A percentile compares a stretch with the other conserved stretches of the same genome.
These are phyloP conservation scores for Nannochloropsis salina DNA, from an alignment of 108 stramenopile species.

Conservation along the genomic window DNA sequence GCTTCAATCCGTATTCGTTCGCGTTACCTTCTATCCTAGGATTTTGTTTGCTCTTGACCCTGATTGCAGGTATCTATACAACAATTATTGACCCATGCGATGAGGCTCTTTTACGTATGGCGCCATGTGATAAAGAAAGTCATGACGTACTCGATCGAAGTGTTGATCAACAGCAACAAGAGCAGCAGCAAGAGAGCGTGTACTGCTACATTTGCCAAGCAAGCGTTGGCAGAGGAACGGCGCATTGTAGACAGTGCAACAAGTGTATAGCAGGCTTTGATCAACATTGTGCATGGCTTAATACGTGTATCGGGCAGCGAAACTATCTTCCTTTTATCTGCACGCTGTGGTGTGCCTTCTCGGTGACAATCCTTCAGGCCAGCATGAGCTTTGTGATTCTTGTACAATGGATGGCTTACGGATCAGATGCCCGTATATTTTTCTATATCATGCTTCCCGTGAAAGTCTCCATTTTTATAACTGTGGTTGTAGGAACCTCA, in stretches of 20 bases:
- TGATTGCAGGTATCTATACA: background rate
- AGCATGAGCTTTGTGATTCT: background rate
- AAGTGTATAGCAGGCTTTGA: slow-evolving; percentile 83
- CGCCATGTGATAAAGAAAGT: background rate
- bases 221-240: background rate
- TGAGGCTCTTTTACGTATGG: background rate
- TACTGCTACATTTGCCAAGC: background rate
- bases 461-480: background rate
- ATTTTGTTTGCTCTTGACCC: background rate
- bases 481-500: background rate
- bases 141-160: no score
- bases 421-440: background rate
- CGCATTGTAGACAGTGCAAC: slow-evolving; percentile 56
- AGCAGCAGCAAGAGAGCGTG: background rate
- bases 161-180: background rate
- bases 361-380: background rate
- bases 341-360: background rate
- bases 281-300: slow-evolving; percentile 91
- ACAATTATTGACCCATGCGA: background rate
- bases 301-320: slow-evolving; percentile 67
- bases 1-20: background rate
- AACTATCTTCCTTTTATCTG: background rate
- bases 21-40: background rate
- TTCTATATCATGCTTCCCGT: background rate
- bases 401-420: background rate